Evolutionary conservation across 148 eudicot species (phyloP), one percentile per base, ranked within the genome.

Genomic region (Chenopodium suecicum): DNA sequence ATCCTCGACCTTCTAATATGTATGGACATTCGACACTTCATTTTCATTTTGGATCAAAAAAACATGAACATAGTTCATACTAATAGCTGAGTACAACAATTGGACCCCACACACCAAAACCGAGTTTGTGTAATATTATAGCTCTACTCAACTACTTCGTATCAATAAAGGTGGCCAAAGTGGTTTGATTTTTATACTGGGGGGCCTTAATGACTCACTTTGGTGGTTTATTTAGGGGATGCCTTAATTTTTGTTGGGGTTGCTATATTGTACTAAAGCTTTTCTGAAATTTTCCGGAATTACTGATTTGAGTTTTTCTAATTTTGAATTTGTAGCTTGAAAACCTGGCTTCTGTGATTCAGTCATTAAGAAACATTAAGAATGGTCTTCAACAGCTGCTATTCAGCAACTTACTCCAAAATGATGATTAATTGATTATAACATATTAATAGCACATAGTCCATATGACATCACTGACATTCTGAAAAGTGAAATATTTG

Each of bases 381-480:
- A 27, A 69, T 70, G 47, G 23, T 41, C 66, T 60, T 27, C 54
- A 20, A 22, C 68, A 72, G 82, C 50, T 10, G 62, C 54, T 54
- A 70, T 69, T 16, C n/a, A 50, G 69, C 37, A 71, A 80, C 70
- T 41, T 47, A 47, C 48, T 58, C 63, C 68, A 47, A 62, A 47
- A 73, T 27, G 37, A 47, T 23, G 72, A 81, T 41, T 41, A 41
- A 41, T 41, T 64, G 78, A 63, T 73, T 32, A 73, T 63, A 78
- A 74, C 82, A 56, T n/a, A 70, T 11, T 70, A 68, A 60, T 17
- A 69, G 32, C 22, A 77, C 22, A 65, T 20, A 56, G 63, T 62
- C 34, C 54, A 22, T 20, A 63, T 27, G 77, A 78, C 31, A 73
- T 48, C 44, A 41, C 75, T 73, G 69, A 73, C 78, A 78, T 79